These are phyloP conservation scores for Podospora didyma DNA, from an alignment of 495 filamentous ascomycete species.

Conservation along the genomic window DNA sequence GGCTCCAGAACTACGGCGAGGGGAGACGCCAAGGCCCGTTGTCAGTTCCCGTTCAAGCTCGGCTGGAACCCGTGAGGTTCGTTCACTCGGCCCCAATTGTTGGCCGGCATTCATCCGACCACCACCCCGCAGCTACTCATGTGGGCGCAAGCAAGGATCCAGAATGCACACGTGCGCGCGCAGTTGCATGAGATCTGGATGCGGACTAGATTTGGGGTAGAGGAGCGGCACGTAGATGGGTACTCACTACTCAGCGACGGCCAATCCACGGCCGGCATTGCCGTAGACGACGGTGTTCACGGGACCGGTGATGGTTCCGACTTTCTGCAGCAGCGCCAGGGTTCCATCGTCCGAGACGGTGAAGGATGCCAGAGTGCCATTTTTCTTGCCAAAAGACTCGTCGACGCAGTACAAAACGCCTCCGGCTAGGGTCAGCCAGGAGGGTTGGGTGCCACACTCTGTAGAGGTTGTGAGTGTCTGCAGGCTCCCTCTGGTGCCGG, in stretches of 20 bases:
- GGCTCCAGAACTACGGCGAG: conserved; percentile 12
- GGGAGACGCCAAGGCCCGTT: neutral
- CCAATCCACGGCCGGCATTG: conserved; percentile 36
- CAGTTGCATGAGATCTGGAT: neutral
- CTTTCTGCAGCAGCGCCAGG: conserved; percentile 30
- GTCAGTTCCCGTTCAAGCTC: conserved; percentile 2
- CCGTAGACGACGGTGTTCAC: conserved; percentile 43
- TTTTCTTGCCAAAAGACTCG: conserved; percentile 39
- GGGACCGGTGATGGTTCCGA: conserved; percentile 34
- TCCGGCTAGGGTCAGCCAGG: conserved; percentile 52
- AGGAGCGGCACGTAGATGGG: too few species aligned
- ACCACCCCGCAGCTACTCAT: neutral
- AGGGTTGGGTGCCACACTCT: conserved; percentile 52
- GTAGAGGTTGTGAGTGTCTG: conserved; percentile 36
- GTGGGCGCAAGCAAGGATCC: neutral
- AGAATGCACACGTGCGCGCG: neutral
- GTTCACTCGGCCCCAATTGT: too few species aligned
- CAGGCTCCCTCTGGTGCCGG: conserved; percentile 22
- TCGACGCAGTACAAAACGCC: conserved; percentile 58
- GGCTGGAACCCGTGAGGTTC: neutral
- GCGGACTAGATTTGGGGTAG: neutral
- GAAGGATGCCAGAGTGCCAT: conserved; percentile 41
- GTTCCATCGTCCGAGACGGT: conserved; percentile 29
- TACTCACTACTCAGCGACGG: conserved; percentile 48
- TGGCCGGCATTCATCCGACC: too few species aligned